These are phyloP conservation scores for Boletus subluridellus DNA, from an alignment of 1,284 basidiomycete species.

Conservation along the genomic window DNA sequence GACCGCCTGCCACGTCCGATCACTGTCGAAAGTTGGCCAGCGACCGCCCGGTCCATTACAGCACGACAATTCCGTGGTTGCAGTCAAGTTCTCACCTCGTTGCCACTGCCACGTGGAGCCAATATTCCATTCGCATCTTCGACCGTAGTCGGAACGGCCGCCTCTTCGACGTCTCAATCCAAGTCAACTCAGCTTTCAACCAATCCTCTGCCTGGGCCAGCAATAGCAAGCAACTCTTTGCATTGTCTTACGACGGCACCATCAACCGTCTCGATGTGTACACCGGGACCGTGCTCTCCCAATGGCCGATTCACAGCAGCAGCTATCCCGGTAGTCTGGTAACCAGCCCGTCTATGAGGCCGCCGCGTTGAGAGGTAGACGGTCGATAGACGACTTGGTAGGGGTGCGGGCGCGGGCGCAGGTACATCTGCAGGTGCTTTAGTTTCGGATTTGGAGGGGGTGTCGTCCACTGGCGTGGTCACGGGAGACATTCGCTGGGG, in stretches of 20 bases:
- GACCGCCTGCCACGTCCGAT: neutral
- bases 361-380: too few relatives aligned
- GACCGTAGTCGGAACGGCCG: neutral
- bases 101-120: neutral
- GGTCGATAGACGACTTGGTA: too few relatives aligned
- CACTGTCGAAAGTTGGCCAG: neutral
- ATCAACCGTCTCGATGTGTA: neutral
- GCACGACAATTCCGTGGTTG: neutral
- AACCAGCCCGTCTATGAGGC: too few relatives aligned
- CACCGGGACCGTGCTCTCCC: neutral
- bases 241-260: neutral
- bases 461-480: conserved; percentile 19
- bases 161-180: neutral
- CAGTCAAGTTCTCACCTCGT: neutral
- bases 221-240: neutral
- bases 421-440: neutral
- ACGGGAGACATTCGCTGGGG: conserved; percentile 50
- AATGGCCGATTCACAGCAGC: neutral
- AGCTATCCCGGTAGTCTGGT: too few relatives aligned
- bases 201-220: neutral
- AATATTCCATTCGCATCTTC: neutral
- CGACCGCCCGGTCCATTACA: neutral
- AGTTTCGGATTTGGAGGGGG: neutral
- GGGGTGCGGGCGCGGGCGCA: too few relatives aligned
- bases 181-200: neutral